phyloP scores from a whole-genome alignment of 164 flowering plant genomes.

The Santalum album region DNA sequence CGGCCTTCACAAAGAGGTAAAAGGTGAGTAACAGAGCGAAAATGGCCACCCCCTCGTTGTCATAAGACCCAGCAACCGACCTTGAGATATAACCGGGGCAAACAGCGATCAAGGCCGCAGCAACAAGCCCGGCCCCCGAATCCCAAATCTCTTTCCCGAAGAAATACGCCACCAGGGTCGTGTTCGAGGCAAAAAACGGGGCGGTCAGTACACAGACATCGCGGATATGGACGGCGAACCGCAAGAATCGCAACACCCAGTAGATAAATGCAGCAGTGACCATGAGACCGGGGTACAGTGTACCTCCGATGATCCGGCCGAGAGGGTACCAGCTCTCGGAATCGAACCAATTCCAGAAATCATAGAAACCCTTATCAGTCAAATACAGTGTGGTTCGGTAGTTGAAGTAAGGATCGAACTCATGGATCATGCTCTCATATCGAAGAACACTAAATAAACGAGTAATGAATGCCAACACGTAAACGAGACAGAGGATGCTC shows the following conservation, averaged over 20 bases:
- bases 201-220: constrained; percentile 98
- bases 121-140: constrained; percentile 88
- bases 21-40: constrained; percentile 83
- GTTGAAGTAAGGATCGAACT: constrained; percentile 96
- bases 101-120: constrained; percentile 84
- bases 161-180: constrained; percentile 88
- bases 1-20: constrained; percentile 88
- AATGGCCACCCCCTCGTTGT: constrained; percentile 92
- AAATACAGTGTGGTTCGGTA: constrained; percentile 76
- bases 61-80: constrained; percentile 94
- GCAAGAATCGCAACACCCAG: constrained; percentile 48
- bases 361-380: constrained; percentile 81
- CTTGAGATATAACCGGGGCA: constrained; percentile 96
- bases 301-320: constrained; percentile 91
- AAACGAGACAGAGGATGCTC: constrained; percentile 54
- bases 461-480: constrained; percentile 69
- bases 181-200: constrained; percentile 91
- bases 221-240: constrained; percentile 81
- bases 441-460: constrained; percentile 86
- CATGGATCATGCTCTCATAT: constrained; percentile 97
- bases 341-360: constrained; percentile 99
- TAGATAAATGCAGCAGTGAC: constrained; percentile 80
- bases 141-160: constrained; percentile 96
- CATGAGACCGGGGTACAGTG: constrained; percentile 96
- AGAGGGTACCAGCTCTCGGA: constrained; percentile 96